Conservation (phyloP, 163 green algal genomes). For the Chloroidium sp. region DNA sequence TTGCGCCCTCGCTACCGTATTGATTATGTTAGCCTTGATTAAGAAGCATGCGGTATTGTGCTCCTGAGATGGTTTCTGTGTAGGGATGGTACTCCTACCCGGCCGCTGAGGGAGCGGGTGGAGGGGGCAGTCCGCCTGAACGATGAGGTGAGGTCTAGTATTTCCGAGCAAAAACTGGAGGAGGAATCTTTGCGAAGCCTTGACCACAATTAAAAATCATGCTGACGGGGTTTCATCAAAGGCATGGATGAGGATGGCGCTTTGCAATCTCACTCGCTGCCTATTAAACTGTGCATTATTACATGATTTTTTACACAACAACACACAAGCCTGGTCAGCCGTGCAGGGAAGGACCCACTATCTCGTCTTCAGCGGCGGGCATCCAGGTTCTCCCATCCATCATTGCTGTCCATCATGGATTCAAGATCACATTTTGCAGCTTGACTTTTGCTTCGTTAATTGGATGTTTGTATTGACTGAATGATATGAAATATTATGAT, state of each 20-base stretch:
- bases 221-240: no score
- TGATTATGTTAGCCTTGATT: not conserved
- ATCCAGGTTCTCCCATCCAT: not conserved
- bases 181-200: no score
- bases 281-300: no score
- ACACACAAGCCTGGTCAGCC: not conserved
- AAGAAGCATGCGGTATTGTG: not conserved
- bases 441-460: no score
- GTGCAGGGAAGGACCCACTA: not conserved
- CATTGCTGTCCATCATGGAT: not conserved
- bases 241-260: no score
- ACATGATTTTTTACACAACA: no score
- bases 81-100: not conserved
- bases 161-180: no score
- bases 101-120: not conserved
- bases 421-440: not conserved
- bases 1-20: no score
- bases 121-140: not conserved
- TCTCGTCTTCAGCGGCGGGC: not conserved
- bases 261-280: no score
- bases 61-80: not conserved
- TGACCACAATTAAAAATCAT: no score
- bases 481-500: no score
- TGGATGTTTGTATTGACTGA: no score
- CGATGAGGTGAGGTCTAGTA: not conserved